Base-by-base conservation (phyloP, 768 basidiomycete genomes). In the Russula sp. region DNA sequence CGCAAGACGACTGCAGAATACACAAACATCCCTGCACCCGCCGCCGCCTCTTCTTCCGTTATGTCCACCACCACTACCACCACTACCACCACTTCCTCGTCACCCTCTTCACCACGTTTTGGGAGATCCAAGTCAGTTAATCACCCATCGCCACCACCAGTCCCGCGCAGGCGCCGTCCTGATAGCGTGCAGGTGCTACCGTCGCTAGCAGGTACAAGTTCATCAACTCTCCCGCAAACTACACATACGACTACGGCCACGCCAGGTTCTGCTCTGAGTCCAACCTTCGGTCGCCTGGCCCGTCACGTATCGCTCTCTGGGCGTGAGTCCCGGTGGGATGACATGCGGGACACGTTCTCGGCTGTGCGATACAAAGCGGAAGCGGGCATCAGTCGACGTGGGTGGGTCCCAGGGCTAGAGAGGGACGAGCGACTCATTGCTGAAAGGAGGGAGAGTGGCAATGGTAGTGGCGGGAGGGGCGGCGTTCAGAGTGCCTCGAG, bases 361-460 rank as follows among this genome's bases (percentile, higher is more conserved):
- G 81, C 82, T 34, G 87, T 84, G 28, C 75, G 85, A 64, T 89
- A 83, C 73, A 89, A 89, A 73, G 87, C 86, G 0, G 87, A 89
- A 72, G 88, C 87, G 22, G 87, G 86, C 20, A 69, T 89, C 36
- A 84, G 79, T 64, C 76, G 76, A 68, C 77, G 86, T 5, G 88
- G 87, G 46, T 89, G 81, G 67, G 81, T 87, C 40, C 65, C 63
- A 22, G 76, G 73, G 71, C 65, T 71, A 28, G 75, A 76, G 50
- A 76, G 76, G 63, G 73, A 77, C 56, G 73, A 76, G 68, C 70
- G 74, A 62, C 74, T 73, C 55, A 69, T 83, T 68, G 75, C 81
- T 75, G 67, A 73, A 18, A 73, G 73, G 55, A 72, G 72, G 65
- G 73, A 77, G 13, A 61, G 16, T 2, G 55, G 55, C 20, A 48